Evolutionary conservation across 2,329 filamentous ascomycete species (phyloP).

Genomic region (Saccharata proteae): DNA sequence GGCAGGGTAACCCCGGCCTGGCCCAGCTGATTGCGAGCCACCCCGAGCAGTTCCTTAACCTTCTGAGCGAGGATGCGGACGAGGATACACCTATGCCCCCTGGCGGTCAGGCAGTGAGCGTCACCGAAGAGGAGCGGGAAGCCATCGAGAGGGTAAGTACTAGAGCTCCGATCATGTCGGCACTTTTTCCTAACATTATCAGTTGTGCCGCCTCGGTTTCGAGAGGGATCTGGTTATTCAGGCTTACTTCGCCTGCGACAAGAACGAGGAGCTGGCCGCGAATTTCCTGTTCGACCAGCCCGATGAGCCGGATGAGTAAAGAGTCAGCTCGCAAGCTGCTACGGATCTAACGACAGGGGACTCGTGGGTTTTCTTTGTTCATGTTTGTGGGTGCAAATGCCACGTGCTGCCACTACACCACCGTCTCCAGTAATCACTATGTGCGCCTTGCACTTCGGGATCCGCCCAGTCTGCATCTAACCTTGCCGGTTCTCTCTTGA

Average conservation of each 20-base stretch:
- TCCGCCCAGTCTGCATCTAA: too few species aligned
- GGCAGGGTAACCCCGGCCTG: slow-evolving; percentile 85
- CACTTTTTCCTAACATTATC: slow-evolving; percentile 10
- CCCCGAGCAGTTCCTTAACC: slow-evolving; percentile 82
- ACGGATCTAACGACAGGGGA: too few species aligned
- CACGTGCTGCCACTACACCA: too few species aligned
- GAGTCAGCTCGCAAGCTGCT: too few species aligned
- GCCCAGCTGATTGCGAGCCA: slow-evolving; percentile 85
- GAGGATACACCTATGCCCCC: slow-evolving; percentile 76
- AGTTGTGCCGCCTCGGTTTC: slow-evolving; percentile 90
- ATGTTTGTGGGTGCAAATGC: too few species aligned
- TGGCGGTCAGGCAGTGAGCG: slow-evolving; percentile 76
- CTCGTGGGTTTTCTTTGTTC: too few species aligned
- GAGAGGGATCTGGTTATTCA: slow-evolving; percentile 88
- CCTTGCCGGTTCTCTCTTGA: too few species aligned
- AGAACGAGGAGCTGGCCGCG: slow-evolving; percentile 95
- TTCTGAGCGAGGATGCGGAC: slow-evolving; percentile 79
- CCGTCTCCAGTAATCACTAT: too few species aligned
- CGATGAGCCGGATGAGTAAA: too few species aligned
- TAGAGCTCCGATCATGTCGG: background rate
- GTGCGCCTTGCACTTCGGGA: too few species aligned
- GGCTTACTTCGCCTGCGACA: slow-evolving; percentile 98
- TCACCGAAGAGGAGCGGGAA: slow-evolving; percentile 92
- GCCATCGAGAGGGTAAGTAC: slow-evolving; percentile 80
- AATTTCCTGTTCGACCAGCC: slow-evolving; percentile 98